phyloP scores from a whole-genome alignment of 768 basidiomycete genomes.

The Suillus hirtellus region DNA sequence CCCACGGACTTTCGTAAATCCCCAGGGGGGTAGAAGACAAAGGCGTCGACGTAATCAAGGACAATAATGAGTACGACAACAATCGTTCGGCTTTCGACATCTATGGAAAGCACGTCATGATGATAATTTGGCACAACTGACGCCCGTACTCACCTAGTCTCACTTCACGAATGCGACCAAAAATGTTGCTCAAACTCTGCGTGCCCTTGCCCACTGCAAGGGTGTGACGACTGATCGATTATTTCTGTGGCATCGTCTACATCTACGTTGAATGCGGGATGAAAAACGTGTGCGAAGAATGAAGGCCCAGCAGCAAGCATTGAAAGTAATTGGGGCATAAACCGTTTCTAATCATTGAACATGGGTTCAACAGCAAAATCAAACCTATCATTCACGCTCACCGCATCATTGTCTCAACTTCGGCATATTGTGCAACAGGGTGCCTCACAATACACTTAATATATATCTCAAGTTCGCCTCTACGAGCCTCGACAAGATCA shows the following conservation, averaged over 20 bases:
- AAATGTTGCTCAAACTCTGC: conserved; percentile 60
- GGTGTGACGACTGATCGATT: conserved; percentile 58
- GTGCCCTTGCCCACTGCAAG: conserved; percentile 69
- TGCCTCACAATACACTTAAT: conserved; percentile 64
- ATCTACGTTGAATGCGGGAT: conserved; percentile 85
- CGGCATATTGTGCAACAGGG: conserved; percentile 75
- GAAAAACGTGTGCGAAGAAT: conserved; percentile 79
- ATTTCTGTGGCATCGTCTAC: conserved; percentile 63
- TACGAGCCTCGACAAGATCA: conserved; percentile 79
- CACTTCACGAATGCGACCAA: conserved; percentile 62
- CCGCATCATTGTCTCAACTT: conserved; percentile 78
- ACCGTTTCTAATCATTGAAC: conserved; percentile 68
- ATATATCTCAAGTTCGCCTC: conserved; percentile 82
- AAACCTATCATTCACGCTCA: conserved; percentile 37
- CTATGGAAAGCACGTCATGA: conserved; percentile 41
- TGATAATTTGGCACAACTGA: neutral
- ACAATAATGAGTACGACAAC: conserved; percentile 71
- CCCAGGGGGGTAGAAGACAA: conserved; percentile 49
- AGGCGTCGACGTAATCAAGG: conserved; percentile 71
- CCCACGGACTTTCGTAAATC: conserved; percentile 49
- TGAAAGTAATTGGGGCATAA: conserved; percentile 59
- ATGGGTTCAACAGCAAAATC: conserved; percentile 10
- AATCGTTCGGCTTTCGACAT: conserved; percentile 78
- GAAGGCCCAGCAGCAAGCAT: conserved; percentile 68
- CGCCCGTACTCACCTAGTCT: conserved; percentile 53